Percentiles rank a stretch among this genome's conserved stretches.
Conservation (phyloP, 139 green algal species). For the Coccomyxa sp. region DNA sequence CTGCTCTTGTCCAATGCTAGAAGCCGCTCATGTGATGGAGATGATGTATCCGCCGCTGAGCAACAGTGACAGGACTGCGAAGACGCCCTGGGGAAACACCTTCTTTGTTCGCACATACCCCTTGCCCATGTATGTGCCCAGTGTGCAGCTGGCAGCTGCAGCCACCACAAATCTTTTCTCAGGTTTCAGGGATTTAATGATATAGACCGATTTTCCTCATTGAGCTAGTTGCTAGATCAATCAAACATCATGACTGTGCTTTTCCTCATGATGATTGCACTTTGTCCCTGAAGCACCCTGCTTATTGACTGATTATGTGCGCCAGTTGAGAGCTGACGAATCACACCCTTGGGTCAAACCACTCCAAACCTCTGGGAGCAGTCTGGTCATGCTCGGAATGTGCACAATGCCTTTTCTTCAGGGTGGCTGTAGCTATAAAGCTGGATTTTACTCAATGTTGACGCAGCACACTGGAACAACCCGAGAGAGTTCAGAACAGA, state of each 20-base stretch:
- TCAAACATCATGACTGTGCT: not conserved
- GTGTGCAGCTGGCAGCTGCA: not conserved
- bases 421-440: no score
- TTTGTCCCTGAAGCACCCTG: not conserved
- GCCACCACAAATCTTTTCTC: not conserved
- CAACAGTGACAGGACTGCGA: not conserved
- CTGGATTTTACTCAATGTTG: no score
- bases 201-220: not conserved
- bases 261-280: not conserved
- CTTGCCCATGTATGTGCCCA: conserved; percentile 2
- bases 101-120: not conserved
- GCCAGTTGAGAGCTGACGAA: no score
- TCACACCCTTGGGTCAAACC: no score
- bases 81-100: not conserved
- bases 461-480: no score
- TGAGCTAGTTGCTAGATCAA: not conserved
- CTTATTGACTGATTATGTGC: no score
- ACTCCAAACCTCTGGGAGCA: no score
- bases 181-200: not conserved
- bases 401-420: no score
- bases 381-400: no score
- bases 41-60: not conserved
- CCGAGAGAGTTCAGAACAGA: no score
- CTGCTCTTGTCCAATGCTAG: no score
- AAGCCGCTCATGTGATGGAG: no score